A percentile compares a stretch with the other conserved stretches of the same genome.
Evolutionary conservation across 73 alveolate genomes (phyloP).

Genomic region (Breviolum minutum): DNA sequence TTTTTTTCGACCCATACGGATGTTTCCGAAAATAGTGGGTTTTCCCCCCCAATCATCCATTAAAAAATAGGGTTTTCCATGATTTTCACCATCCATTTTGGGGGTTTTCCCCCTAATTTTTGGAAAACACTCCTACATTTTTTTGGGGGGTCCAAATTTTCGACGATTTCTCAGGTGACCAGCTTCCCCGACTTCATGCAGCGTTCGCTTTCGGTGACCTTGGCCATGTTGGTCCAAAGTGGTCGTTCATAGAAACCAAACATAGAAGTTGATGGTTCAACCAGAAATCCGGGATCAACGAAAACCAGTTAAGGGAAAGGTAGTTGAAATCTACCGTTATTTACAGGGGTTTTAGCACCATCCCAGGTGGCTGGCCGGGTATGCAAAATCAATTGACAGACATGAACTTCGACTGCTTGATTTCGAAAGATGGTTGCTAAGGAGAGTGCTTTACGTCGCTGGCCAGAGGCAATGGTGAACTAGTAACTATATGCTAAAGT

Average conservation of each 20-base stretch:
- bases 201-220: slow-evolving; percentile 39
- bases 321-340: too few relatives aligned
- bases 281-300: background rate
- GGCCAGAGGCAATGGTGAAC: slow-evolving; percentile 2
- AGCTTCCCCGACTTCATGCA: slow-evolving; percentile 24
- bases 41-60: too few relatives aligned
- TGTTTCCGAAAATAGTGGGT: too few relatives aligned
- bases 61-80: too few relatives aligned
- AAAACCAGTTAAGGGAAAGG: background rate
- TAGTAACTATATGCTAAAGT: background rate
- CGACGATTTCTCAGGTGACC: background rate
- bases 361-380: background rate
- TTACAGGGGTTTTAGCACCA: background rate
- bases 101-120: too few relatives aligned
- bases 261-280: background rate
- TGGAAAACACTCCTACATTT: too few relatives aligned
- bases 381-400: too few relatives aligned
- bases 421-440: background rate
- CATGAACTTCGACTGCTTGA: too few relatives aligned
- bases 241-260: too few relatives aligned
- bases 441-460: slow-evolving; percentile 39
- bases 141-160: background rate
- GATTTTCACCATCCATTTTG: too few relatives aligned
- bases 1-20: background rate
- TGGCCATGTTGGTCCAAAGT: too few relatives aligned